These are phyloP conservation scores for Neurospora intermedia DNA, from an alignment of 495 filamentous ascomycete genomes.

Conservation along the genomic window DNA sequence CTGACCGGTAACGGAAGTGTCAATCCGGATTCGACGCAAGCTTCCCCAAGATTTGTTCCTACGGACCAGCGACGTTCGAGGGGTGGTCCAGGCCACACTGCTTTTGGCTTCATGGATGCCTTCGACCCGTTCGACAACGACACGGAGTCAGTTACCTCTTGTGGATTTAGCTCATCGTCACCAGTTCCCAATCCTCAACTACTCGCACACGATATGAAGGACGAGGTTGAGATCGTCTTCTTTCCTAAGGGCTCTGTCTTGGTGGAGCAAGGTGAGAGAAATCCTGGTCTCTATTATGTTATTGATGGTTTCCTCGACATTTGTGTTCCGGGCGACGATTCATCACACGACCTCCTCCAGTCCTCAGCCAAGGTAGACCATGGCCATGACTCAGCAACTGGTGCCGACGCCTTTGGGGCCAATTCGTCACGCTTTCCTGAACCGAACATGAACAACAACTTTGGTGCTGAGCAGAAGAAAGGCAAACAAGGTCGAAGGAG, in stretches of 20 bases:
- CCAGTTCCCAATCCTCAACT: constrained; percentile 33
- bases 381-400: constrained; percentile 4
- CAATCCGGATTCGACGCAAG: constrained; percentile 65
- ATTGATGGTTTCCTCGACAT: constrained; percentile 96
- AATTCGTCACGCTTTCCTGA: constrained; percentile 12
- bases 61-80: constrained; percentile 80
- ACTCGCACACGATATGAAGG: constrained; percentile 62
- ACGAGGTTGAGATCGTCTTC: constrained; percentile 96
- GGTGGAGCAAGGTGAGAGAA: constrained; percentile 94
- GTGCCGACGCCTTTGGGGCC: constrained; percentile 18
- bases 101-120: constrained; percentile 90
- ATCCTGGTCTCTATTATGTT: constrained; percentile 94
- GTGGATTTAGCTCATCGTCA: constrained; percentile 32
- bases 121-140: constrained; percentile 78
- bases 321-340: constrained; percentile 40
- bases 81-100: constrained; percentile 69
- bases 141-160: constrained; percentile 69
- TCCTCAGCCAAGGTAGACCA: constrained; percentile 16
- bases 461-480: constrained; percentile 12
- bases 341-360: constrained; percentile 24
- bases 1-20: constrained; percentile 55
- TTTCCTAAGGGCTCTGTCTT: constrained; percentile 90
- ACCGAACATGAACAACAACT: constrained; percentile 6
- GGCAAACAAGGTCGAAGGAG: constrained; percentile 38
- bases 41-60: constrained; percentile 73